Evolutionary conservation across 345 rosid genomes (phyloP).

Genomic region (Garcia nutans): DNA sequence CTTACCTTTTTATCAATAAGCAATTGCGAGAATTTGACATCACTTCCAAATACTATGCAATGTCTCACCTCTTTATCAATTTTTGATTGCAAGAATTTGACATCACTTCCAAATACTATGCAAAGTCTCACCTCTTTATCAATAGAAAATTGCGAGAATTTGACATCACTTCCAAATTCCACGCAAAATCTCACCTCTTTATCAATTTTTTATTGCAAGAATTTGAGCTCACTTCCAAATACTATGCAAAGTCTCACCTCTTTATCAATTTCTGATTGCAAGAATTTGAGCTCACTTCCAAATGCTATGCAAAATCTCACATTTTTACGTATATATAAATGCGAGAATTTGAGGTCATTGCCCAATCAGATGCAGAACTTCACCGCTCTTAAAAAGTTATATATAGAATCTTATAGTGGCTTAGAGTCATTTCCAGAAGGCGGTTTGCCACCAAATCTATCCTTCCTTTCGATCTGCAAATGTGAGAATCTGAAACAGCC

Average conservation of each 20-base stretch:
- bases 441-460: constrained; percentile 29
- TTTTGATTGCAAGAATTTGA: constrained; percentile 5
- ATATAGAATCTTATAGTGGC: not conserved
- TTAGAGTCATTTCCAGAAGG: constrained; percentile 24
- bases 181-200: not conserved
- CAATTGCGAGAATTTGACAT: not conserved
- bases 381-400: not conserved
- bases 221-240: not conserved
- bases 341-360: constrained; percentile 12
- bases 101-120: no score
- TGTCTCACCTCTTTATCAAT: not conserved
- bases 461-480: not conserved
- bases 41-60: constrained; percentile 8
- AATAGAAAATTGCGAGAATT: constrained; percentile 8
- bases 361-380: constrained; percentile 23
- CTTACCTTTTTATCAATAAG: not conserved
- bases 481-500: constrained; percentile 19
- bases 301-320: not conserved
- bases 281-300: no score
- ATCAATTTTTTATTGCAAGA: not conserved
- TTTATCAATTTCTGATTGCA: not conserved
- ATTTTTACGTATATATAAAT: not conserved
- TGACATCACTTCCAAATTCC: no score
- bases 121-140: not conserved
- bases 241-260: constrained; percentile 1